Conservation (phyloP, 2,329 filamentous ascomycete species). For the Colletotrichum abscissum region DNA sequence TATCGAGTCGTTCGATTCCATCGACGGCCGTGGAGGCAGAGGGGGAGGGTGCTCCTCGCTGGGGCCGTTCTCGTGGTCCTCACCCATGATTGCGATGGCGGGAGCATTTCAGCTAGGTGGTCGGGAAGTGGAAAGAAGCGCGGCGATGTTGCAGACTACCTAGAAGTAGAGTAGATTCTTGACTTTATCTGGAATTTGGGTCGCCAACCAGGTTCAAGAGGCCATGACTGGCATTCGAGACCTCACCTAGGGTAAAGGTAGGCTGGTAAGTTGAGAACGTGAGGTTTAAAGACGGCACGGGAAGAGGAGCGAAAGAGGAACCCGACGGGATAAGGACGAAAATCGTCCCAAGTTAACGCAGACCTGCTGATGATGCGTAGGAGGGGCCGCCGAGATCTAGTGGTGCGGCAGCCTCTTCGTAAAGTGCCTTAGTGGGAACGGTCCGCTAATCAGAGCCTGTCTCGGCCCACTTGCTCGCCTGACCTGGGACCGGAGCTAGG, state of each 20-base stretch:
- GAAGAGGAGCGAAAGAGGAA: neutral
- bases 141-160: neutral
- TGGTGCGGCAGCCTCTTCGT: slow-evolving; percentile 16
- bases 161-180: neutral
- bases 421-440: slow-evolving; percentile 24
- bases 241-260: neutral
- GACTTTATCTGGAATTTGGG: neutral
- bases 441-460: slow-evolving; percentile 14
- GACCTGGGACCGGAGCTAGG: slow-evolving; percentile 9
- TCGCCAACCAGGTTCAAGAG: neutral
- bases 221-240: neutral
- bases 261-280: neutral
- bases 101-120: slow-evolving; percentile 32
- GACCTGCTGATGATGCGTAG: slow-evolving; percentile 10
- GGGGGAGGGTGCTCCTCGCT: slow-evolving; percentile 60
- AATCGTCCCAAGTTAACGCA: slow-evolving; percentile 5
- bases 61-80: slow-evolving; percentile 38
- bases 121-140: neutral
- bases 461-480: slow-evolving; percentile 8
- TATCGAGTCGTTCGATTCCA: slow-evolving; percentile 47
- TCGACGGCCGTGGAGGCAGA: slow-evolving; percentile 62
- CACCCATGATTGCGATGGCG: slow-evolving; percentile 44
- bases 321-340: neutral
- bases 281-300: neutral
- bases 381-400: slow-evolving; percentile 25